Base-by-base conservation (phyloP, 495 filamentous ascomycete genomes). In the Staphylotrichum longicolle region DNA sequence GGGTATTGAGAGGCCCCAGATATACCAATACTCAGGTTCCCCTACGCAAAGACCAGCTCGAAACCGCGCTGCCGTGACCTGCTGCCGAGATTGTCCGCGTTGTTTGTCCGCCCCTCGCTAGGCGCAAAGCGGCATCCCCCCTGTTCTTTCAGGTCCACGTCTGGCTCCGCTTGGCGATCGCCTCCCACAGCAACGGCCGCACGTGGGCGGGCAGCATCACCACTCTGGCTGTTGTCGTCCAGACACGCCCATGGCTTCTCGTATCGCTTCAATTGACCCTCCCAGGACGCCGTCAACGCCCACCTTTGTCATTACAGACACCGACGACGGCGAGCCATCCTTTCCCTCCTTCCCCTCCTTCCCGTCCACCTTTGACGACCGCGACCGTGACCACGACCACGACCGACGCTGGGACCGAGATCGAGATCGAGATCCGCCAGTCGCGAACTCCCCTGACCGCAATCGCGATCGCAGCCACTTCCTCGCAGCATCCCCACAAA, bases 251-350 rank as follows among this genome's bases (percentile, higher is more conserved):
- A 66, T 66, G 63, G 63, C 54, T 47, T 34, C 63, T 27, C 7
- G 51, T 9, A 35, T 11, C 20, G 35, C 30, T 32, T 30, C 14
- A 7, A 37, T 44, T 47, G 49, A 59, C 34, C 60, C 60, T 9
- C 51, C 55, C 40, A 45, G 55, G 56, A 56, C 63, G n/a, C 60
- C 63, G 55, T 51, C 62, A 30, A 70, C 67, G 44, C 68, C 74
- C 54, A 64, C 58, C 56, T 66, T 74, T 57, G 63, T 70, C 42
- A 70, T 58, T 0, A 62, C 63, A 2, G 69, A 54, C 56, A 47
- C 35, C 57, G 67, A 69, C 33, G 35, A 58, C 61, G 61, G 63
- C 57, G 47, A 62, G 32, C 63, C 64, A 37, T 60, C 59, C 49
- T 27, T 27, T 1, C 20, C 20, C 20, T 27, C 20, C 49, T 27